Conservation (phyloP, 345 rosid genomes). For the Combretum micranthum region DNA sequence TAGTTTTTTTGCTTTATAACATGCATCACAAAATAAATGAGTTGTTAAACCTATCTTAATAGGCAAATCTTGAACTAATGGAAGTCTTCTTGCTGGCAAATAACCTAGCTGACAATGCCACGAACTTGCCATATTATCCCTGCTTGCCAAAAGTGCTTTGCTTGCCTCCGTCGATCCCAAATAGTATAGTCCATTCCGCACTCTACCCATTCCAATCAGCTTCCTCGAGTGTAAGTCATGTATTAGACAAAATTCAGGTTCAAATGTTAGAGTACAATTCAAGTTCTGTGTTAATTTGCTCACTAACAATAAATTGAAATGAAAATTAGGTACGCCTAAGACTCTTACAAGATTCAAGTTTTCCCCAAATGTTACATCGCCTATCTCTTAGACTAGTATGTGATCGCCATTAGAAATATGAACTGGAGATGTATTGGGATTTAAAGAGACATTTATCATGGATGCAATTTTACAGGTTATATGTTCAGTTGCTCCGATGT, state of each 20-base stretch:
- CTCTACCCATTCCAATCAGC: slow-evolving; percentile 13
- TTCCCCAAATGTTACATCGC: no score
- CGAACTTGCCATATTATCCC: background rate
- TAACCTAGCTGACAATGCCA: slow-evolving; percentile 5
- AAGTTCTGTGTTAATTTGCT: background rate
- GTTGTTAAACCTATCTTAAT: no score
- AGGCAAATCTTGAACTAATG: background rate
- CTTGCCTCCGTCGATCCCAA: background rate
- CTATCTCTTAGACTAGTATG: no score
- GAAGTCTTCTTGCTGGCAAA: background rate
- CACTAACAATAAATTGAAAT: background rate
- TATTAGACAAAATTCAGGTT: background rate
- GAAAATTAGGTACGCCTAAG: background rate
- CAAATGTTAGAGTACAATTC: no score
- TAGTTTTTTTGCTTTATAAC: no score
- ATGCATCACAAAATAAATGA: no score
- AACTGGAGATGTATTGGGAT: no score
- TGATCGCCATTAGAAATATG: no score
- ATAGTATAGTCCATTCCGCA: background rate
- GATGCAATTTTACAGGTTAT: no score
- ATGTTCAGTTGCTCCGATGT: no score
- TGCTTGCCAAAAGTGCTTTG: background rate
- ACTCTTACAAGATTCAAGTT: no score
- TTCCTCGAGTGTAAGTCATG: slow-evolving; percentile 9
- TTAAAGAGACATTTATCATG: no score